Base-by-base conservation (phyloP, 768 basidiomycete species). In the Albatrellus ellisii region DNA sequence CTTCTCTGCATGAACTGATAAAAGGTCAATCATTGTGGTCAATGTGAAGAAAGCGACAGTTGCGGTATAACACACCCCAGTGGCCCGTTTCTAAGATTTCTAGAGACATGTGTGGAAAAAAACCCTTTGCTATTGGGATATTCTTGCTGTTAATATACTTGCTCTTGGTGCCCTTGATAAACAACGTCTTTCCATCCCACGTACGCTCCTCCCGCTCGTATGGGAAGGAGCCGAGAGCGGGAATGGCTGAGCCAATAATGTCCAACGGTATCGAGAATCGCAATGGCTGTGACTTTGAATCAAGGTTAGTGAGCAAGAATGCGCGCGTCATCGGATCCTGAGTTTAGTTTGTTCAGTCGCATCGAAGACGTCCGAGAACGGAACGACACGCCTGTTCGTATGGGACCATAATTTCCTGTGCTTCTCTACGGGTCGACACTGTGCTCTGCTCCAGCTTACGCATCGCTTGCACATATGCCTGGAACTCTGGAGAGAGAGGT, bases 291-390 rank as follows among this genome's bases (percentile, higher is more conserved):
- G 34, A 43, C 2, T 62, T 58, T 24, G 69, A 58, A 15, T 71
- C 56, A 17, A 90, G 65, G 60, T 95, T 95, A 10, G 91, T 92
- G 26, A 94, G 63, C 17, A 95, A 67, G 62, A 91, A 95, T 37
- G 86, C 78, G 21, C 86, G 77, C 22, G 85, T 69, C 34, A 67
- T 62, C 0, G 80, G 59, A 36, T 87, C 77, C 91, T 94, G 31
- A 15, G 36, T n/a, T 25, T n/a, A 15, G 27, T 11, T 8, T 14
- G 17, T 34, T 41, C 8, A 27, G 24, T 26, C 12, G 11, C 34
- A 20, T 12, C 33, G 18, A 18, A n/a, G 7, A 17, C 29, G 25
- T 14, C 6, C 27, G 21, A 4, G 11, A 25, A 36, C 4, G 24
- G 18, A 27, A 20, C 11, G 29, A 43, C 67, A 4, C 39, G 82